A percentile compares a stretch with the other conserved stretches of the same genome.
These are phyloP conservation scores for Violaceomyces palustris DNA, from an alignment of 1,284 basidiomycete genomes.

Conservation along the genomic window DNA sequence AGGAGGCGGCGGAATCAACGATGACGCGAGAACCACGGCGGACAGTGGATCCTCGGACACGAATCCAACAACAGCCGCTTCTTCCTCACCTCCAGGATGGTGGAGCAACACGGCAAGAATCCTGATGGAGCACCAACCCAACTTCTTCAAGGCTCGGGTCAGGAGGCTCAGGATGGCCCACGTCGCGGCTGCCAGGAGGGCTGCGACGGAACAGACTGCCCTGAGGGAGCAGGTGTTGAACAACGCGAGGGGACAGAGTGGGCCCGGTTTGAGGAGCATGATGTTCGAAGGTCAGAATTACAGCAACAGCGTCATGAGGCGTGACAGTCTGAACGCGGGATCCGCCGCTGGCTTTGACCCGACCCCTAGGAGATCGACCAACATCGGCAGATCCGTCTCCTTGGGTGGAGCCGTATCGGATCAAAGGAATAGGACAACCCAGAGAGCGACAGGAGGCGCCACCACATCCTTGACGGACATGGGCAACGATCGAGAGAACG, in stretches of 20 bases:
- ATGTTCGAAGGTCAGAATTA: conserved; percentile 28
- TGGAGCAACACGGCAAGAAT: conserved; percentile 19
- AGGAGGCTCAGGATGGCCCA: conserved; percentile 39
- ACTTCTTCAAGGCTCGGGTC: conserved; percentile 40
- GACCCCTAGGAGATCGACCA: too few species aligned
- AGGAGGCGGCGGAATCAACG: conserved; percentile 2
- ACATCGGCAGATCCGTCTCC: too few species aligned
- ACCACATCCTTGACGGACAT: too few species aligned
- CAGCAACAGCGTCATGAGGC: background rate
- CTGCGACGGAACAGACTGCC: conserved; percentile 38
- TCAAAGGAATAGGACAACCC: too few species aligned
- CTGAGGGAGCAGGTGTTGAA: conserved; percentile 42
- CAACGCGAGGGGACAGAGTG: conserved; percentile 11
- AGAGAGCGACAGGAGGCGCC: too few species aligned
- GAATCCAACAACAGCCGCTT: conserved; percentile 28
- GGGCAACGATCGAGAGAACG: too few species aligned
- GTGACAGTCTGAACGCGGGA: background rate
- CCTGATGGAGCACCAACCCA: conserved; percentile 34
- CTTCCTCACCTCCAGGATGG: conserved; percentile 26
- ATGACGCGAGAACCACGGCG: conserved; percentile 29
- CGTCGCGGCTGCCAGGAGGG: conserved; percentile 35
- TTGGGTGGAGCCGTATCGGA: too few species aligned
- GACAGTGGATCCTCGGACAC: conserved; percentile 33
- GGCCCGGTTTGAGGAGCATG: conserved; percentile 36
- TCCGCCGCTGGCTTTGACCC: too few species aligned